A percentile compares a stretch with the other conserved stretches of the same genome.
These are phyloP conservation scores for Dictyostelium capitatum DNA, from an alignment of 78 protist genomes.

Conservation along the genomic window DNA sequence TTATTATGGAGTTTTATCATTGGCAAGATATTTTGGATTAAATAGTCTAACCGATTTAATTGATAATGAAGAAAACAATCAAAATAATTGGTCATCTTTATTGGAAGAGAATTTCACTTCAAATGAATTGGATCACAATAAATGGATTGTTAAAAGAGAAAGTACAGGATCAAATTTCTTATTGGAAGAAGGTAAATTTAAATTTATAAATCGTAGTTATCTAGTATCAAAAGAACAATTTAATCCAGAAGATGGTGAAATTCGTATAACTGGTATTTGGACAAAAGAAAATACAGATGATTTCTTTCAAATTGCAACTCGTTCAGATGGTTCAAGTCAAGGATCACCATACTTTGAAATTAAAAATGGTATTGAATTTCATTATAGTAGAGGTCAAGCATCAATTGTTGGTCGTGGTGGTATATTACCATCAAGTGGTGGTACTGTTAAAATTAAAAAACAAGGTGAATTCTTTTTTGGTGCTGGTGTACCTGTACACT, in stretches of 20 bases:
- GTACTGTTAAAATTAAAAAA: constrained; percentile 61
- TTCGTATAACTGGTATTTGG: constrained; percentile 68
- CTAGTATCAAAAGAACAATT: constrained; percentile 41
- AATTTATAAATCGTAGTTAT: constrained; percentile 45
- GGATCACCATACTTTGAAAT: constrained; percentile 73
- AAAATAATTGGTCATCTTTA: constrained; percentile 42
- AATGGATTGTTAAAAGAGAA: constrained; percentile 61
- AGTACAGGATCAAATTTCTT: constrained; percentile 20
- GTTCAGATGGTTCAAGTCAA: constrained; percentile 44
- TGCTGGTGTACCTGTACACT: constrained; percentile 48
- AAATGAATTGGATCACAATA: constrained; percentile 33
- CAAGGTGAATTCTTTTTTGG: constrained; percentile 55
- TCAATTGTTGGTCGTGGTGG: constrained; percentile 70
- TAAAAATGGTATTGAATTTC: constrained; percentile 58
- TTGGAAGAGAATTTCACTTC: constrained; percentile 55
- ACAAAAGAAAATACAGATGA: constrained; percentile 32
- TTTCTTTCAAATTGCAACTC: constrained; percentile 56
- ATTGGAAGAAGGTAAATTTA: constrained; percentile 61
- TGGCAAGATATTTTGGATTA: constrained; percentile 60
- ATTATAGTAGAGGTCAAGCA: constrained; percentile 65
- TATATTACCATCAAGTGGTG: constrained; percentile 15
- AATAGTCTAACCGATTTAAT: constrained; percentile 43
- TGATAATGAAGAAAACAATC: constrained; percentile 65
- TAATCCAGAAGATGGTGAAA: constrained; percentile 74
- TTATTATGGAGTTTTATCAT: constrained; percentile 66